Evolutionary conservation across 1,284 basidiomycete genomes (phyloP).

Genomic region (Austroboletus niveus): DNA sequence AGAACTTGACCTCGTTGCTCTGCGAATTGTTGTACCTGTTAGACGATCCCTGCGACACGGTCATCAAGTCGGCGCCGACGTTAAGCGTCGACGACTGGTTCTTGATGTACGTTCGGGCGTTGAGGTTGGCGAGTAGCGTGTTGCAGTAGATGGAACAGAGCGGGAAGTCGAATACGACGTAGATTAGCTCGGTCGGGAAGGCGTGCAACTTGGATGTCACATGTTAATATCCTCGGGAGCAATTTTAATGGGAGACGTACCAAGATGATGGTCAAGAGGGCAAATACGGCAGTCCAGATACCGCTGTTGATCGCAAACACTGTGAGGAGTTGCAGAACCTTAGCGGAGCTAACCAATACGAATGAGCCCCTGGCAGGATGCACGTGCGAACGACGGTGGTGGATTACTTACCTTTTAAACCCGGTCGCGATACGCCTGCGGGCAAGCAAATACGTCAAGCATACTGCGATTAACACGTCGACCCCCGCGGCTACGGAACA

Average conservation of each 20-base stretch:
- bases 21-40: not conserved
- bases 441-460: conserved; percentile 3
- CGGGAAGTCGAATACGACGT: conserved; percentile 3
- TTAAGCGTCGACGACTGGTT: not conserved
- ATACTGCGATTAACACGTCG: conserved; percentile 2
- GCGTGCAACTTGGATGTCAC: not conserved
- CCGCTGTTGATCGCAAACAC: conserved; percentile 5
- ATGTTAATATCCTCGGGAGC: not conserved
- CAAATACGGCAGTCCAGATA: conserved; percentile 2
- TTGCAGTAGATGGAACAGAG: conserved; percentile 5
- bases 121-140: conserved; percentile 1
- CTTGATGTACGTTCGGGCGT: conserved; percentile 3
- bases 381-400: not conserved
- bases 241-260: not conserved
- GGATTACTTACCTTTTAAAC: not conserved
- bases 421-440: conserved; percentile 1
- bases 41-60: not conserved
- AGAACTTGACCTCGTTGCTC: not conserved
- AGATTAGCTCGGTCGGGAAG: not conserved
- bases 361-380: not conserved
- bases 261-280: conserved; percentile 1
- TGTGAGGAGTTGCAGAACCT: conserved; percentile 2
- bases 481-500: conserved; percentile 4
- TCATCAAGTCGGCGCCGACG: conserved; percentile 2
- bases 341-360: not conserved